Evolutionary conservation across 2,329 filamentous ascomycete genomes (phyloP), one percentile per base, ranked within the genome.

Genomic region (Plenodomus lindquistii): DNA sequence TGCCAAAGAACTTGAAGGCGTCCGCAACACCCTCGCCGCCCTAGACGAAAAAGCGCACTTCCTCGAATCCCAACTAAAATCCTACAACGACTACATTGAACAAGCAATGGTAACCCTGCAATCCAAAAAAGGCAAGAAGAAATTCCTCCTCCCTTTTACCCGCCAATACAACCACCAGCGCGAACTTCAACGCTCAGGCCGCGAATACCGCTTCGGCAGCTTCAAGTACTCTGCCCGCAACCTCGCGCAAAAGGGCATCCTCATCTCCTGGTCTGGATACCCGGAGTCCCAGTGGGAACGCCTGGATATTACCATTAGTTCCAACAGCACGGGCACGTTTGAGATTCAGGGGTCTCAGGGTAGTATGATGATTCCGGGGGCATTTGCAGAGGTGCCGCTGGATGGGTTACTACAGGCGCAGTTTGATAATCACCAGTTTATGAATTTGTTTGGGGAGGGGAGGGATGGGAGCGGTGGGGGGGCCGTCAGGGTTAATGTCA

Each of bases 81-180:
- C 87, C 57, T 99, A 99, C 76, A 96, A 99, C 70, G 91, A 99
- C 76, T 99, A 99, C 75, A 96, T 99, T 67, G 95, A 99, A 76
- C 92, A 96, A 73, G 93, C 94, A 40, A 97, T 99, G 90, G 82
- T 92, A 51, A 99, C 95, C 4, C 80, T 99, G 49, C 94, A 97
- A 73, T 96, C 89, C 75, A 96, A 97, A 74, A 97, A 97, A 75
- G 92, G 88, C 54, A 95, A 95, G 77, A 96, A 95, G 73, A 85
- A 88, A 44, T 97, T 97, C 80, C 81, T 97, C 46, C 83, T 99
- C 72, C 94, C 94, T 13, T 99, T 99, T 72, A 97, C 93, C 19
- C 96, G 96, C 68, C 94, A 99, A 73, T 99, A 96, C 84, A 96
- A 97, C 73, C 94, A 99, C 75, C 91, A 97, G 77, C 87, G 91